These are phyloP conservation scores for Fusarium lateritium DNA, from an alignment of 2,329 filamentous ascomycete species.

Conservation along the genomic window DNA sequence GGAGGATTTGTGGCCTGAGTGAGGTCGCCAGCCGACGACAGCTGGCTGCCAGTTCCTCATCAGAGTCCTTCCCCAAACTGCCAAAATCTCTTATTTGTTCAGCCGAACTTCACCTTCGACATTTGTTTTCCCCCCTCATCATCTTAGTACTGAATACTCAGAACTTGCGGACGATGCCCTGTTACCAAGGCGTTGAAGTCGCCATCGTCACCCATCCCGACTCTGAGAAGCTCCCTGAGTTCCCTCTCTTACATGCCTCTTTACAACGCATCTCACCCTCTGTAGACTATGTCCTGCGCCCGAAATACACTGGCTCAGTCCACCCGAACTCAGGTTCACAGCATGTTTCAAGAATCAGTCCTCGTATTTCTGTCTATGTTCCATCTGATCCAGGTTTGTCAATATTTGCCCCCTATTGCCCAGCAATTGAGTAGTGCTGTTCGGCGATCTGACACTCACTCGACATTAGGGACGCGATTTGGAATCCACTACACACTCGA, in stretches of 20 bases:
- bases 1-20: neutral
- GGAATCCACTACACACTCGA: constrained; percentile 64
- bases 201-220: constrained; percentile 58
- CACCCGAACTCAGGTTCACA: neutral
- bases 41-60: constrained; percentile 23
- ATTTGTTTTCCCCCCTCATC: neutral
- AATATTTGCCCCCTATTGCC: neutral
- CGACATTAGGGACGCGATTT: constrained; percentile 64
- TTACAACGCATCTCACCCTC: constrained; percentile 56
- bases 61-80: neutral
- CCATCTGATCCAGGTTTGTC: constrained; percentile 66
- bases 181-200: constrained; percentile 64
- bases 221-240: constrained; percentile 63
- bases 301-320: constrained; percentile 23
- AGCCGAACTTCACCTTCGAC: neutral
- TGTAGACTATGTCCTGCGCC: constrained; percentile 32
- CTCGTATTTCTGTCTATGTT: constrained; percentile 69
- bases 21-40: constrained; percentile 20
- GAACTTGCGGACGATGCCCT: constrained; percentile 59
- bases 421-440: neutral
- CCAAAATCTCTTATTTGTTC: neutral
- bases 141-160: neutral
- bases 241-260: constrained; percentile 67
- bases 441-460: constrained; percentile 14
- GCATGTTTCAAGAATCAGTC: constrained; percentile 53